Percentiles rank a stretch among this genome's conserved stretches.
Evolutionary conservation across 2,329 filamentous ascomycete genomes (phyloP).

Genomic region (Dryadomyces quercus-mongolicae): DNA sequence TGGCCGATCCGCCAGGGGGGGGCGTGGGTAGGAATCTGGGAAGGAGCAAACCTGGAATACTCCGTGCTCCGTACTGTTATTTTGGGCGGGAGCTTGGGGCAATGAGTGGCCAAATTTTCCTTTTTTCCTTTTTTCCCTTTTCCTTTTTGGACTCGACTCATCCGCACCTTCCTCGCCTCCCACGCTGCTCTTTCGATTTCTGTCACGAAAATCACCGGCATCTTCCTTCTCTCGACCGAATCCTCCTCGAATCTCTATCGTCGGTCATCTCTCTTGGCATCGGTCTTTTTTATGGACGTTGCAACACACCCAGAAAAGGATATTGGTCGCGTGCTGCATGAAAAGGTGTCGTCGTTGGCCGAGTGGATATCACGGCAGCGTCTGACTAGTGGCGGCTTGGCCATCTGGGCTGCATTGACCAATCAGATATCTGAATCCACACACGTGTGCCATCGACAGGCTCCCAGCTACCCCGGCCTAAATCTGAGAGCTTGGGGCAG

Average conservation of each 20-base stretch:
- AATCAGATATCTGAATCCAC: slow-evolving; percentile 5
- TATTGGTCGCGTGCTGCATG: background rate
- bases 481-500: background rate
- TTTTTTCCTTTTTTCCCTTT: background rate
- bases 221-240: too few species aligned
- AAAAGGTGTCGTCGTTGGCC: background rate
- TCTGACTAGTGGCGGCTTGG: background rate
- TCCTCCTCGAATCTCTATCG: too few species aligned
- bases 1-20: background rate
- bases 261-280: background rate
- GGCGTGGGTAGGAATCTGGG: background rate
- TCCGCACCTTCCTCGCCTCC: background rate
- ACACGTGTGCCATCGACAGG: slow-evolving; percentile 12
- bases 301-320: background rate
- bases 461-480: background rate
- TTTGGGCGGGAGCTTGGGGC: background rate
- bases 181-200: background rate
- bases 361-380: too few species aligned
- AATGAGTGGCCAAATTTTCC: too few species aligned
- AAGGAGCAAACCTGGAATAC: background rate
- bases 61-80: too few species aligned
- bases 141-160: background rate
- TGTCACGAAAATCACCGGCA: background rate
- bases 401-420: background rate
- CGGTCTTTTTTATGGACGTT: background rate